phyloP scores from a whole-genome alignment of 2,329 filamentous ascomycete species.

The Hymenoscyphus fraxineus region DNA sequence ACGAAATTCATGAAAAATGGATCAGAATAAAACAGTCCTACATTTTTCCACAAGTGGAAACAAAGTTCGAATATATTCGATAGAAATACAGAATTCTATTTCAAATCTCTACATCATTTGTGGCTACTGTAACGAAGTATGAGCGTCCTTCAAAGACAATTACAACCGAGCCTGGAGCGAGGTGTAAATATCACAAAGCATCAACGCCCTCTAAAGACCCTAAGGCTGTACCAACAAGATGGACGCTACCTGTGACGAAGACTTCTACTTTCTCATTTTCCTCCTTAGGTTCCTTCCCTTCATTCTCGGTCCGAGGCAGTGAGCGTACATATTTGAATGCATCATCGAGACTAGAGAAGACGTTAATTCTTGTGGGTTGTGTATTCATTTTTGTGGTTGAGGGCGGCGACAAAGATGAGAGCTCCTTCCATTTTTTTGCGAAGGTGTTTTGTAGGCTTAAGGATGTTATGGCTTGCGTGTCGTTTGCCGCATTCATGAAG shows the following conservation, averaged over 20 bases:
- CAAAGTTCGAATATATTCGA: background rate
- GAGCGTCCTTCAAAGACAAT: too few species aligned
- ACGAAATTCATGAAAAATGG: too few species aligned
- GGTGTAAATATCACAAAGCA: background rate
- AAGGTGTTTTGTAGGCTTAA: slow-evolving; percentile 64
- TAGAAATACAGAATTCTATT: background rate
- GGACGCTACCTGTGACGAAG: slow-evolving; percentile 59
- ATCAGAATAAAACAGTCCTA: too few species aligned
- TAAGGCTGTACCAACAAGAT: slow-evolving; percentile 65
- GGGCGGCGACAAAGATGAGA: background rate
- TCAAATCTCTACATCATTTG: background rate
- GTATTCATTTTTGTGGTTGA: background rate
- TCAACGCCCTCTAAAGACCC: slow-evolving; percentile 59
- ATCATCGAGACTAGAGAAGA: slow-evolving; percentile 49
- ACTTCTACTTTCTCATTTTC: slow-evolving; percentile 26
- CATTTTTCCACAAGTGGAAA: too few species aligned
- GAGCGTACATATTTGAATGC: slow-evolving; percentile 42
- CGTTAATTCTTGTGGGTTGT: slow-evolving; percentile 25
- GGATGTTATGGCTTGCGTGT: slow-evolving; percentile 40
- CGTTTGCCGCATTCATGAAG: slow-evolving; percentile 51
- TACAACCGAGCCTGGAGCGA: background rate
- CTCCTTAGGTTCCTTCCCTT: background rate
- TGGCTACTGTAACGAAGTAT: too few species aligned
- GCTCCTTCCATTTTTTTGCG: slow-evolving; percentile 30
- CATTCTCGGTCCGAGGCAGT: background rate